Evolutionary conservation across 2,329 filamentous ascomycete species (phyloP).

Genomic region (Cladorrhinum sp.): DNA sequence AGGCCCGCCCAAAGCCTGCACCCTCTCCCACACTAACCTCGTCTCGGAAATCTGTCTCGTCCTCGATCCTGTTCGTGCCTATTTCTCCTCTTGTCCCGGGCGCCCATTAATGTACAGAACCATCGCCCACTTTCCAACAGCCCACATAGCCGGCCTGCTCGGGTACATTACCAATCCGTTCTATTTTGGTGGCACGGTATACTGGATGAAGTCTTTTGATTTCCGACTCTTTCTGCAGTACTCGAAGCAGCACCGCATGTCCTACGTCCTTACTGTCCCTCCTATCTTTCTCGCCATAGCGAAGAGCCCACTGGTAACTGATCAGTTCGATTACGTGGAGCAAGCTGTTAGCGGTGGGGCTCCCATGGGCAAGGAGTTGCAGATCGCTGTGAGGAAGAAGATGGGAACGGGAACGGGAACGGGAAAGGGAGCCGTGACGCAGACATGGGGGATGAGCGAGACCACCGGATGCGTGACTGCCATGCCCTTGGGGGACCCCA

Average conservation of each 20-base stretch:
- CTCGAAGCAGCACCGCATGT: slow-evolving; percentile 48
- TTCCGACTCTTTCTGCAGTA: slow-evolving; percentile 54
- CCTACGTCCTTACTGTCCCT: slow-evolving; percentile 57
- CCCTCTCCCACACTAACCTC: slow-evolving; percentile 44
- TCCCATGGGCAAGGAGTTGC: slow-evolving; percentile 53
- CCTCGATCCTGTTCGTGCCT: slow-evolving; percentile 30
- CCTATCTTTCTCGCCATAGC: slow-evolving; percentile 59
- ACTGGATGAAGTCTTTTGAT: slow-evolving; percentile 63
- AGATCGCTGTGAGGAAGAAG: slow-evolving; percentile 48
- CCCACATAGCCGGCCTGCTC: slow-evolving; percentile 46
- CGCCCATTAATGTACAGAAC: slow-evolving; percentile 32
- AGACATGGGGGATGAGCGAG: slow-evolving; percentile 60
- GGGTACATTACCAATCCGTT: slow-evolving; percentile 41
- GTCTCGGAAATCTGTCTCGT: slow-evolving; percentile 37
- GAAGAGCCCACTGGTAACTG: slow-evolving; percentile 52
- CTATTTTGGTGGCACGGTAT: slow-evolving; percentile 47
- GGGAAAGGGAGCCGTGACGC: slow-evolving; percentile 41
- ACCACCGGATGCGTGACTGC: slow-evolving; percentile 48
- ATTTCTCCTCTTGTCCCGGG: slow-evolving; percentile 29
- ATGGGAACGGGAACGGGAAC: slow-evolving; percentile 44
- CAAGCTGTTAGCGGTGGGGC: slow-evolving; percentile 53
- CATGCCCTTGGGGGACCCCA: slow-evolving; percentile 36
- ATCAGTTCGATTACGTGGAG: slow-evolving; percentile 51
- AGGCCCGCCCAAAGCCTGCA: slow-evolving; percentile 46
- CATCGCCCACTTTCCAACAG: slow-evolving; percentile 43